A percentile compares a stretch with the other conserved stretches of the same genome.
phyloP scores from a whole-genome alignment of 495 filamentous ascomycete species.

The Aspergillus diversus region DNA sequence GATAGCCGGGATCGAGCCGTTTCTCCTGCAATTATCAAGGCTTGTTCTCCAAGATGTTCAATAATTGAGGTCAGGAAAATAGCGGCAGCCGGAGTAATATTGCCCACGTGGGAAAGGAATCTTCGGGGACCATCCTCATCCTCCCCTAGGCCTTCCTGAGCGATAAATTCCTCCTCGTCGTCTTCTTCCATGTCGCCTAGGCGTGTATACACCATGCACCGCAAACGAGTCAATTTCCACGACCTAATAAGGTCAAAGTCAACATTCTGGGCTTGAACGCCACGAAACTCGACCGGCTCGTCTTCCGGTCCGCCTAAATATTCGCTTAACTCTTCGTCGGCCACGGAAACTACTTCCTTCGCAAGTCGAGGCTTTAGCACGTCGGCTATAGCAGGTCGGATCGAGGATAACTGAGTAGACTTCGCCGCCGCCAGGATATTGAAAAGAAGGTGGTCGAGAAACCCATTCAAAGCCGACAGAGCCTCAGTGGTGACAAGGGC shows the following conservation, averaged over 20 bases:
- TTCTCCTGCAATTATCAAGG: slow-evolving; percentile 83
- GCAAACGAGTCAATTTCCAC: slow-evolving; percentile 88
- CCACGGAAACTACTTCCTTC: slow-evolving; percentile 81
- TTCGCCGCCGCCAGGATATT: slow-evolving; percentile 80
- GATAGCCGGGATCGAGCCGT: slow-evolving; percentile 76
- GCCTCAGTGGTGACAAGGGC: slow-evolving; percentile 78
- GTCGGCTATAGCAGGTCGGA: slow-evolving; percentile 83
- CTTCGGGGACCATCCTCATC: slow-evolving; percentile 52
- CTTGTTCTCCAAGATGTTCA: slow-evolving; percentile 92
- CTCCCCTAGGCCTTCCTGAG: slow-evolving; percentile 67
- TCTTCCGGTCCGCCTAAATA: slow-evolving; percentile 79
- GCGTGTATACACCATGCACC: slow-evolving; percentile 98
- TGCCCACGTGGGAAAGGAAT: slow-evolving; percentile 60
- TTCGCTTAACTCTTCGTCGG: slow-evolving; percentile 88
- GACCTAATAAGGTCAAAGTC: slow-evolving; percentile 85
- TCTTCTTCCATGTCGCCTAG: slow-evolving; percentile 97
- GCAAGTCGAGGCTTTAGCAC: slow-evolving; percentile 88
- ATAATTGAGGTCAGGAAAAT: slow-evolving; percentile 95
- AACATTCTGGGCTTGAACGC: slow-evolving; percentile 51
- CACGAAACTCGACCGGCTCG: slow-evolving; percentile 63
- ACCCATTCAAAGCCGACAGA: slow-evolving; percentile 81
- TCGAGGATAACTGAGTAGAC: slow-evolving; percentile 75
- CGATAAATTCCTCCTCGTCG: slow-evolving; percentile 85
- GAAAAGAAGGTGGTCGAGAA: slow-evolving; percentile 91
- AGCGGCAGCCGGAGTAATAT: slow-evolving; percentile 88